Conservation (phyloP, 495 filamentous ascomycete genomes). For the Tuber brumale region DNA sequence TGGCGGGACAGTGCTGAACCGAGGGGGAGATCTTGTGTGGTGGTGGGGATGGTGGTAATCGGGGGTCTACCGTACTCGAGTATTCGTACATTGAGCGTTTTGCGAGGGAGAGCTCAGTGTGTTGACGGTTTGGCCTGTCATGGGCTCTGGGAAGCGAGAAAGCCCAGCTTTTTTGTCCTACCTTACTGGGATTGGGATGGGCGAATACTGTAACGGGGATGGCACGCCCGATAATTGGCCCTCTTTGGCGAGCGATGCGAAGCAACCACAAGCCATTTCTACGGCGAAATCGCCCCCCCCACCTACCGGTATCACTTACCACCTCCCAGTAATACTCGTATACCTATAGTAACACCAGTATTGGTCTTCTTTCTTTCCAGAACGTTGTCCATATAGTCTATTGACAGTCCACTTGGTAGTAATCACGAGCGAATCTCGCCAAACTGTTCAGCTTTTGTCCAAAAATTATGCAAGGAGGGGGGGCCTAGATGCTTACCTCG, state of each 20-base stretch:
- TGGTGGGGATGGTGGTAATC: background rate
- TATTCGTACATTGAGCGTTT: background rate
- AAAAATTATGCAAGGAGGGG: background rate
- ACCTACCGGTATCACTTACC: background rate
- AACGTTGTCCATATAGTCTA: background rate
- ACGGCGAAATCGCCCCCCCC: background rate
- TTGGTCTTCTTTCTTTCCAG: background rate
- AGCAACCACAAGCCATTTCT: background rate
- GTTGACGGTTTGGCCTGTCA: background rate
- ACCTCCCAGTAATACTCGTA: background rate
- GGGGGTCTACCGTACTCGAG: too few relatives aligned
- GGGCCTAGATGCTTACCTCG: background rate
- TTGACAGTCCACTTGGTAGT: background rate
- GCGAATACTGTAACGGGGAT: background rate
- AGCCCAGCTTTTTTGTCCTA: conserved; percentile 1
- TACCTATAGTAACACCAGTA: background rate
- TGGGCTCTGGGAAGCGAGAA: background rate
- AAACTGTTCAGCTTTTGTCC: conserved; percentile 1
- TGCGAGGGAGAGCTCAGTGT: background rate
- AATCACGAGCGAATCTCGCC: background rate
- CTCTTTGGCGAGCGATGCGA: background rate
- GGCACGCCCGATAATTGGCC: background rate
- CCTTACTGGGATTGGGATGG: background rate
- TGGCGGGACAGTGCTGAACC: background rate
- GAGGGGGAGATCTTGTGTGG: background rate